A percentile compares a stretch with the other conserved stretches of the same genome.
Conservation (phyloP, 1,284 basidiomycete genomes). For the Sanghuangporus sanghuang region DNA sequence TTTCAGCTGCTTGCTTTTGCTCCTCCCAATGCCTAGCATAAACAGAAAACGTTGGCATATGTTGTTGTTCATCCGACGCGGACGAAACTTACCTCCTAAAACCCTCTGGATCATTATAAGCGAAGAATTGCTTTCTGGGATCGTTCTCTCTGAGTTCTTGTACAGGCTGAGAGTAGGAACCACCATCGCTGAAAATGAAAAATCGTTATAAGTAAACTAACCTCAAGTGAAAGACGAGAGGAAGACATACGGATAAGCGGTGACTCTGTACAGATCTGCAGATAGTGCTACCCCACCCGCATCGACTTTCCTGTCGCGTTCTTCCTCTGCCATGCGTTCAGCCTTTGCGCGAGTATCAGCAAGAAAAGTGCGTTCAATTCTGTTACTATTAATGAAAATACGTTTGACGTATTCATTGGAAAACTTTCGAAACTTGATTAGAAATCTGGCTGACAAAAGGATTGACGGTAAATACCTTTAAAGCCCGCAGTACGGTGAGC, state of each 20-base stretch:
- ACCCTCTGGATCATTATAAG: neutral
- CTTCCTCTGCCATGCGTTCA: slow-evolving; percentile 43
- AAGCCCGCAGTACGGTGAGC: slow-evolving; percentile 78
- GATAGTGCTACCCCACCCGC: slow-evolving; percentile 48
- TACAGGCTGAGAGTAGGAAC: slow-evolving; percentile 12
- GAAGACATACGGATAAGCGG: slow-evolving; percentile 52
- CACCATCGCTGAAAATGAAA: slow-evolving; percentile 10
- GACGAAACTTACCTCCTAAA: slow-evolving; percentile 1
- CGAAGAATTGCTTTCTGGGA: slow-evolving; percentile 1
- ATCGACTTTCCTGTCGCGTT: slow-evolving; percentile 25
- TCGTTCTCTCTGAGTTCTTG: neutral
- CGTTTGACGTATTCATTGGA: slow-evolving; percentile 73
- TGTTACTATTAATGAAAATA: slow-evolving; percentile 70
- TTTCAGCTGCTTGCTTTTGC: neutral
- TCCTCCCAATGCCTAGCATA: slow-evolving; percentile 8
- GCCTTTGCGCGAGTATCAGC: slow-evolving; percentile 56
- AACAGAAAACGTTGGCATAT: neutral
- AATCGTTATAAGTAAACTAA: neutral
- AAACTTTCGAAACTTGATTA: slow-evolving; percentile 45
- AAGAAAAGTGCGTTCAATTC: slow-evolving; percentile 74
- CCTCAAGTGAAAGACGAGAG: neutral
- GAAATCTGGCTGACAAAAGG: neutral
- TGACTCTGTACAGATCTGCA: slow-evolving; percentile 53
- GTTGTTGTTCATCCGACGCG: neutral
- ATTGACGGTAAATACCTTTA: slow-evolving; percentile 53